phyloP scores from a whole-genome alignment of 345 rosid genomes.

The Anacardium occidentale region DNA sequence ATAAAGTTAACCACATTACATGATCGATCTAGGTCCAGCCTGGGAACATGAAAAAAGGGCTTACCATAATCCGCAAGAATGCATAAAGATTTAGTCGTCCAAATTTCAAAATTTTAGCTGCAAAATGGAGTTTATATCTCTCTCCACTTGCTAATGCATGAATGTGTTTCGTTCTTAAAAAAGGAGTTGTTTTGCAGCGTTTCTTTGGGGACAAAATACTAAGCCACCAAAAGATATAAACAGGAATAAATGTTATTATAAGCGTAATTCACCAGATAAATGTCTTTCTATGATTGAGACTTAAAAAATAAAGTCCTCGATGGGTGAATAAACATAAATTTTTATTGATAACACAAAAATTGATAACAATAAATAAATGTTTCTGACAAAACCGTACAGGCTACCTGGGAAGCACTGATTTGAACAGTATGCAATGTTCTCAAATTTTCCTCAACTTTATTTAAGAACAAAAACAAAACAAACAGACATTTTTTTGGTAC shows the following conservation, averaged over 20 bases:
- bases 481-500: background rate
- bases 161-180: background rate
- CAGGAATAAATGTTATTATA: background rate
- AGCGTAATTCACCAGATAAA: background rate
- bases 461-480: slow-evolving; percentile 11
- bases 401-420: slow-evolving; percentile 43
- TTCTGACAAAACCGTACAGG: slow-evolving; percentile 45
- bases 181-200: background rate
- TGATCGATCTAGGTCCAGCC: background rate
- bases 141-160: background rate
- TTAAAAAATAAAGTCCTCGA: background rate
- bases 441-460: slow-evolving; percentile 14
- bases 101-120: background rate
- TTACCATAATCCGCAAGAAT: background rate
- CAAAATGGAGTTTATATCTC: background rate
- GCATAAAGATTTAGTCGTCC: background rate
- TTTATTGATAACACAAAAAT: background rate
- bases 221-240: background rate
- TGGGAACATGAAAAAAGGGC: background rate
- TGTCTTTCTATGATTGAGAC: background rate
- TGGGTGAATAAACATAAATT: background rate
- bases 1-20: background rate
- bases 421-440: slow-evolving; percentile 60
- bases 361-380: slow-evolving; percentile 1
- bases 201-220: background rate